Conservation (phyloP, 192 early-diverging fungal species). For the Irineochytrium annulatum region DNA sequence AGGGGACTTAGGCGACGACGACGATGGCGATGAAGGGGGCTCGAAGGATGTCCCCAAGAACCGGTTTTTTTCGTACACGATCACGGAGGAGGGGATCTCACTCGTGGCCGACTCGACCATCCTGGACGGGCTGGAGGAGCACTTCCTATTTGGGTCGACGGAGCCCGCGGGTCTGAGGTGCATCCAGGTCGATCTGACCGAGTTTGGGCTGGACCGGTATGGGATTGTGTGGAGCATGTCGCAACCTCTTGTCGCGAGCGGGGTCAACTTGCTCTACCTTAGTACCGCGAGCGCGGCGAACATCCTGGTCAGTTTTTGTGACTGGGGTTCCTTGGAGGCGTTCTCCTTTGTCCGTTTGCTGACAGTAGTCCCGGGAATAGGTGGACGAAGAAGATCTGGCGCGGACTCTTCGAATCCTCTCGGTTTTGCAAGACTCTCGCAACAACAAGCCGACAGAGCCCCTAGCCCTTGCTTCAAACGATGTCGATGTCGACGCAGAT, state of each 20-base stretch:
- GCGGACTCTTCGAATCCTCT: not conserved
- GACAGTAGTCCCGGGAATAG: too few relatives aligned
- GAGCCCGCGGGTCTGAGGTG: constrained; percentile 47
- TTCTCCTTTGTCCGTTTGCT: not conserved
- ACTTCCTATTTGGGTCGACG: constrained; percentile 44
- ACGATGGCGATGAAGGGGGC: not conserved
- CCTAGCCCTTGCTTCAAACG: too few relatives aligned
- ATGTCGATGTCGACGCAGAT: too few relatives aligned
- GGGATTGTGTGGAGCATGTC: constrained; percentile 69
- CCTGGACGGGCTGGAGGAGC: constrained; percentile 33
- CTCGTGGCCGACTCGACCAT: constrained; percentile 62
- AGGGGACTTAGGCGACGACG: not conserved
- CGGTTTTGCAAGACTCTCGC: not conserved
- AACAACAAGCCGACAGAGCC: too few relatives aligned
- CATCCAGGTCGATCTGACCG: constrained; percentile 63
- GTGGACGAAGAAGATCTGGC: constrained; percentile 1
- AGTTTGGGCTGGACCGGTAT: constrained; percentile 54
- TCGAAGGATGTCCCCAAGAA: constrained; percentile 4
- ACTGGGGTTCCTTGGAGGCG: not conserved
- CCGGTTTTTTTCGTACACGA: constrained; percentile 42
- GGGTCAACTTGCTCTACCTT: constrained; percentile 62
- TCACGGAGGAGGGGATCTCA: constrained; percentile 61
- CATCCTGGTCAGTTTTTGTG: constrained; percentile 44
- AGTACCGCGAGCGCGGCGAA: constrained; percentile 67
- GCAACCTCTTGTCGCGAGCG: constrained; percentile 49